These are phyloP conservation scores for Paraconiothyrium brasiliense DNA, from an alignment of 2,329 filamentous ascomycete species.

Conservation along the genomic window DNA sequence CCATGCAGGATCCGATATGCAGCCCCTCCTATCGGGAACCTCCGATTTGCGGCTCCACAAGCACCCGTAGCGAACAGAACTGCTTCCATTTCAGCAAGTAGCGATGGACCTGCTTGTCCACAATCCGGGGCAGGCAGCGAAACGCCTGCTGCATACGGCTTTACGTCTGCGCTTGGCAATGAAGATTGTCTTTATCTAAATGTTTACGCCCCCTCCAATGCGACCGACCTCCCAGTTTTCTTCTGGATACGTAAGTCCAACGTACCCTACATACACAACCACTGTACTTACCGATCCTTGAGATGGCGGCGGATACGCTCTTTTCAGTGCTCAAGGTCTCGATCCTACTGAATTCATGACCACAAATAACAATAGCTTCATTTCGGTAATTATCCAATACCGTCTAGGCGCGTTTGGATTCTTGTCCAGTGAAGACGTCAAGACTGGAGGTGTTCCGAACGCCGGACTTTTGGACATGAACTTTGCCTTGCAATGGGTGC, in stretches of 20 bases:
- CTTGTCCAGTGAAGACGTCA: slow-evolving; percentile 66
- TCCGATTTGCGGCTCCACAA: slow-evolving; percentile 62
- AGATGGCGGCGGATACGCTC: slow-evolving; percentile 54
- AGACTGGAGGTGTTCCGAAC: slow-evolving; percentile 67
- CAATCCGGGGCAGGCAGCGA: slow-evolving; percentile 41
- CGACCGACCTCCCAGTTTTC: slow-evolving; percentile 63
- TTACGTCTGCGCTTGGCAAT: slow-evolving; percentile 40
- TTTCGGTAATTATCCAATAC: slow-evolving; percentile 64
- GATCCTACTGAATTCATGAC: slow-evolving; percentile 44
- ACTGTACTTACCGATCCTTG: slow-evolving; percentile 5
- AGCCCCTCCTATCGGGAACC: slow-evolving; percentile 59
- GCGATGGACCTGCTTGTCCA: slow-evolving; percentile 52
- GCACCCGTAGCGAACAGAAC: slow-evolving; percentile 54
- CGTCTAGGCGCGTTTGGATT: slow-evolving; percentile 69
- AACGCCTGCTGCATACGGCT: slow-evolving; percentile 41
- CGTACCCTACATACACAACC: not conserved
- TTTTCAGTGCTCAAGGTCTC: slow-evolving; percentile 41
- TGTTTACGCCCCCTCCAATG: slow-evolving; percentile 50
- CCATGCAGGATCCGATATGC: slow-evolving; percentile 59
- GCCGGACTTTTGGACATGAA: slow-evolving; percentile 72
- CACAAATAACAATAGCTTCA: slow-evolving; percentile 58
- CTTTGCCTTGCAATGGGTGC: slow-evolving; percentile 68
- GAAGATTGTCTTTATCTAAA: slow-evolving; percentile 56
- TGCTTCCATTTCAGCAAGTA: slow-evolving; percentile 53
- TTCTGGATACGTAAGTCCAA: slow-evolving; percentile 59